Conservation (phyloP, 768 basidiomycete genomes). For the Paxillus rubicundulus region DNA sequence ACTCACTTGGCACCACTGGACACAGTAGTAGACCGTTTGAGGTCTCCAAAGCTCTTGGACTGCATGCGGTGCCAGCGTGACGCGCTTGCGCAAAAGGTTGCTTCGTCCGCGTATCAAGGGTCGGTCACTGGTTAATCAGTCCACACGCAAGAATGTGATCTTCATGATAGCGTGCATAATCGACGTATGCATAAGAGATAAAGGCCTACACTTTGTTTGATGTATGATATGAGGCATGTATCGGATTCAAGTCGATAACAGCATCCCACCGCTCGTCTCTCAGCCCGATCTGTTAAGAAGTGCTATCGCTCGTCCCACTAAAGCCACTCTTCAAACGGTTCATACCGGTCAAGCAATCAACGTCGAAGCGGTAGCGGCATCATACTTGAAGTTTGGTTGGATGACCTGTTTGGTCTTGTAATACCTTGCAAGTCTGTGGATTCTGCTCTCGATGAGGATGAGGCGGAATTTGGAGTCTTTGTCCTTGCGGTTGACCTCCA, state of each 20-base stretch:
- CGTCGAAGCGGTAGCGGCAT: slow-evolving; percentile 91
- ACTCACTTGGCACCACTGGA: no score
- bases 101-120: no score
- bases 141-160: background rate
- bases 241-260: slow-evolving; percentile 1
- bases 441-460: slow-evolving; percentile 98
- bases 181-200: slow-evolving; percentile 14
- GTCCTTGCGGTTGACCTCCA: slow-evolving; percentile 97
- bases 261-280: background rate
- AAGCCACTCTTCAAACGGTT: background rate
- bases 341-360: slow-evolving; percentile 62
- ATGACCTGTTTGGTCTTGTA: slow-evolving; percentile 99
- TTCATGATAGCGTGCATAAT: slow-evolving; percentile 9
- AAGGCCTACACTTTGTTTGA: slow-evolving; percentile 22
- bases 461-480: slow-evolving; percentile 97
- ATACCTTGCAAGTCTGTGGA: slow-evolving; percentile 96
- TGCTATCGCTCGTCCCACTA: slow-evolving; percentile 1
- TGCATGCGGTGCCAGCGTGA: no score
- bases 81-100: no score
- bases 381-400: slow-evolving; percentile 97
- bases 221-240: slow-evolving; percentile 8
- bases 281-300: background rate
- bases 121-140: no score
- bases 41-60: no score
- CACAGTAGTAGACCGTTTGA: no score